These are phyloP conservation scores for Carex littledalei DNA, from an alignment of 176 grass and related monocot species.

Conservation along the genomic window DNA sequence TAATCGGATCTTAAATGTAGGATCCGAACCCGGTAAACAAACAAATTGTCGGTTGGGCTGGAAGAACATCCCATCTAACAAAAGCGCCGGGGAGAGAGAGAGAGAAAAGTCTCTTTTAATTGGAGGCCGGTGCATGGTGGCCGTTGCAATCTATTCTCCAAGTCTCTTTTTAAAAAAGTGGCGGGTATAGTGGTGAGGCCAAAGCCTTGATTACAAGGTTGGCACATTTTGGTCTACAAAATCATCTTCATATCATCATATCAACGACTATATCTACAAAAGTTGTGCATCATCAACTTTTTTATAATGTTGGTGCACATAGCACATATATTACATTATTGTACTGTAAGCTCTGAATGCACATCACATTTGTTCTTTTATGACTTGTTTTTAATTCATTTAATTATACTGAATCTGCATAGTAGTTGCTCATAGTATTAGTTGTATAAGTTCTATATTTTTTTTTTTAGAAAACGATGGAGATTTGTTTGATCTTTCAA, in stretches of 20 bases:
- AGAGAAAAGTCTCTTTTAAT: neutral
- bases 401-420: no score
- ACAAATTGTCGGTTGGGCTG: no score
- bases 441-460: no score
- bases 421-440: no score
- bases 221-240: neutral
- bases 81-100: neutral
- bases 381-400: no score
- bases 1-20: no score
- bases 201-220: neutral
- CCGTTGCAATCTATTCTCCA: neutral
- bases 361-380: neutral
- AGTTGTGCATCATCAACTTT: neutral
- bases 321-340: neutral
- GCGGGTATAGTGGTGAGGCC: neutral
- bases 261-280: neutral
- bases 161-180: neutral
- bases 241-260: neutral
- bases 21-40: no score
- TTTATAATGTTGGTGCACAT: neutral
- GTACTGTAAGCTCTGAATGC: neutral
- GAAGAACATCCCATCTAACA: no score
- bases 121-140: neutral
- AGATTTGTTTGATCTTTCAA: no score
- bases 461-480: no score